phyloP scores from a whole-genome alignment of 106 monocot species.

The Narthecium ossifragum region DNA sequence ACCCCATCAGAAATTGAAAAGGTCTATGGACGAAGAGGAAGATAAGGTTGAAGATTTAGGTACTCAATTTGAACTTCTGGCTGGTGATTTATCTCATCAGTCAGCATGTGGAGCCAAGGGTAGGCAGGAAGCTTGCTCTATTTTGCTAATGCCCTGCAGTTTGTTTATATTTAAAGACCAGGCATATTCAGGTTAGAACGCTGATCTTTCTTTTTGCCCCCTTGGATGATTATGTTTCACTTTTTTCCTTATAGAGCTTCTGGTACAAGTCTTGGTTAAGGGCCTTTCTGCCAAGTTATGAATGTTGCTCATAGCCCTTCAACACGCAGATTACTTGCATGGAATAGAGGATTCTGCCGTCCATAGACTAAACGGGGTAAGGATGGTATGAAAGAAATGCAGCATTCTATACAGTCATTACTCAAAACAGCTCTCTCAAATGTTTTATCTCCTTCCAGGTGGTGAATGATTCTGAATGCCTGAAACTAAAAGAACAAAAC shows the following conservation, averaged over 20 bases:
- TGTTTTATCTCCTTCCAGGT: slow-evolving; percentile 20
- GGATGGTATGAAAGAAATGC: background rate
- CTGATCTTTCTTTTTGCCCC: background rate
- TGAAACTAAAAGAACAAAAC: slow-evolving; percentile 15
- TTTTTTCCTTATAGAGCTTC: too few species aligned
- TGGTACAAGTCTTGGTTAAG: too few species aligned
- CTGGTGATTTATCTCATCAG: slow-evolving; percentile 2
- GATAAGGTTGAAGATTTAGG: background rate
- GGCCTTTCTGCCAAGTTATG: too few species aligned
- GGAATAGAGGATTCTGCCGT: slow-evolving; percentile 59
- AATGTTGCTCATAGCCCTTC: background rate
- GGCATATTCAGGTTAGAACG: slow-evolving; percentile 67
- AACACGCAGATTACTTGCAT: slow-evolving; percentile 65
- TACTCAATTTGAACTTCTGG: background rate
- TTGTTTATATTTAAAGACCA: slow-evolving; percentile 92
- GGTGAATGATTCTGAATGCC: slow-evolving; percentile 28
- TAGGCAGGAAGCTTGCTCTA: slow-evolving; percentile 17
- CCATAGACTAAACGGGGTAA: slow-evolving; percentile 56
- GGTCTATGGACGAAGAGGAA: slow-evolving; percentile 2
- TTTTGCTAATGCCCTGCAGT: slow-evolving; percentile 78
- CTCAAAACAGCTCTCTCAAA: background rate
- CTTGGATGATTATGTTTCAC: background rate
- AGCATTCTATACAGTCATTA: background rate
- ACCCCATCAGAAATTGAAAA: slow-evolving; percentile 47
- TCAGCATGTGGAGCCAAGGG: background rate